Evolutionary conservation across 1,284 basidiomycete genomes (phyloP).

Genomic region (Schizophyllum amplum): DNA sequence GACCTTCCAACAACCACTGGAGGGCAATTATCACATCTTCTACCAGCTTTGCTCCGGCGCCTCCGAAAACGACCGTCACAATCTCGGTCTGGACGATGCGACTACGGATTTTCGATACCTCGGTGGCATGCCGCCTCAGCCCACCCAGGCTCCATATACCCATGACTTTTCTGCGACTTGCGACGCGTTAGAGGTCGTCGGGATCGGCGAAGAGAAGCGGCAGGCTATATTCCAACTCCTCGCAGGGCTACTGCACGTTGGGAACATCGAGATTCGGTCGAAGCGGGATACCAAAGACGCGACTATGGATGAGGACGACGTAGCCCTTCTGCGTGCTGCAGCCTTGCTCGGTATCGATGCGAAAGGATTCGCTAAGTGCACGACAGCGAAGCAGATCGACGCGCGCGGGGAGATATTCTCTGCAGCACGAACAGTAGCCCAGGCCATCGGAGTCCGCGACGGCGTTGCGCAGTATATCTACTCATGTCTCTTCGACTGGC

Average conservation of each 20-base stretch:
- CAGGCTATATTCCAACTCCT: constrained; percentile 96
- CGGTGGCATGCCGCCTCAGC: constrained; percentile 74
- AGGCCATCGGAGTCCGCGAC: constrained; percentile 91
- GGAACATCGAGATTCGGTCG: constrained; percentile 87
- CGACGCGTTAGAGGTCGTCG: constrained; percentile 90
- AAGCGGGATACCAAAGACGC: constrained; percentile 67
- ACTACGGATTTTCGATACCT: constrained; percentile 87
- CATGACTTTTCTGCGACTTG: constrained; percentile 95
- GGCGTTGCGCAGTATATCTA: constrained; percentile 98
- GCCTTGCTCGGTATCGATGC: constrained; percentile 86
- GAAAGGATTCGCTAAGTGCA: constrained; percentile 97
- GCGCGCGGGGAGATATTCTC: constrained; percentile 96
- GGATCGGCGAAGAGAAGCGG: constrained; percentile 93
- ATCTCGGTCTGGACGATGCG: constrained; percentile 83
- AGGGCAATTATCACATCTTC: constrained; percentile 99
- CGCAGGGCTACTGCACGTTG: constrained; percentile 90
- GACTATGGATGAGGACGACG: constrained; percentile 78
- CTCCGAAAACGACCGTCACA: constrained; percentile 88
- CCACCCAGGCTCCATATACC: constrained; percentile 82
- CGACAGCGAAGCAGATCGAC: constrained; percentile 93
- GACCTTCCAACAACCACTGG: constrained; percentile 93
- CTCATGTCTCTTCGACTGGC: constrained; percentile 97
- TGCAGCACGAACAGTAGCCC: constrained; percentile 76
- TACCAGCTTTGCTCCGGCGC: constrained; percentile 98
- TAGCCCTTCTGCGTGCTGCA: constrained; percentile 74